phyloP scores from a whole-genome alignment of 495 filamentous ascomycete species.

The Usnea hakonensis region DNA sequence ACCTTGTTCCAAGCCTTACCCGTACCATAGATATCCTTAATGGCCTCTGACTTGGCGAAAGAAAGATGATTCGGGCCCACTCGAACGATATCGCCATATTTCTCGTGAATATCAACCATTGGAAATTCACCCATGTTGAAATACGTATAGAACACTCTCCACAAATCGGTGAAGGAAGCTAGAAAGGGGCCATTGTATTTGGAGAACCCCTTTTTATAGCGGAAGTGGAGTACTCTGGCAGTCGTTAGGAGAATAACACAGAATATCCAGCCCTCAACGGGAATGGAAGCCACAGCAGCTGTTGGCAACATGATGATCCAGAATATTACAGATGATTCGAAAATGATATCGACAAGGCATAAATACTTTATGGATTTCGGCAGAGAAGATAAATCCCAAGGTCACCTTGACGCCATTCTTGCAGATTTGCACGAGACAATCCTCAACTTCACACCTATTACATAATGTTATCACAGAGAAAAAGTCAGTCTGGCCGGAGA shows the following conservation, averaged over 20 bases:
- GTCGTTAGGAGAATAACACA: background rate
- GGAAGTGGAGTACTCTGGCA: conserved; percentile 41
- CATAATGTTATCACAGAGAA: too few relatives aligned
- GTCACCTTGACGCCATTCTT: too few relatives aligned
- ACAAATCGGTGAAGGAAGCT: conserved; percentile 59
- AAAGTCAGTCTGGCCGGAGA: too few relatives aligned
- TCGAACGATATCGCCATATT: conserved; percentile 65
- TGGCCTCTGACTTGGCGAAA: conserved; percentile 56
- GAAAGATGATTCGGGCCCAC: conserved; percentile 61
- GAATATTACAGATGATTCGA: background rate
- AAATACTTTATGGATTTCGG: too few relatives aligned
- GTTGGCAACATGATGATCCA: background rate
- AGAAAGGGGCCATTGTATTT: conserved; percentile 60
- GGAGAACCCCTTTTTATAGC: conserved; percentile 52
- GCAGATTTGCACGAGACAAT: too few relatives aligned
- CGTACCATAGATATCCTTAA: conserved; percentile 70
- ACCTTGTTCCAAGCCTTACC: conserved; percentile 80
- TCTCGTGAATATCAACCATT: conserved; percentile 55
- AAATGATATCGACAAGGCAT: background rate
- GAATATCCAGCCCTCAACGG: background rate
- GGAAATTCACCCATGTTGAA: background rate
- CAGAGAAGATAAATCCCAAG: too few relatives aligned
- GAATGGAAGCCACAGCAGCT: background rate
- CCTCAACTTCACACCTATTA: too few relatives aligned
- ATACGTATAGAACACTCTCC: conserved; percentile 43